A percentile compares a stretch with the other conserved stretches of the same genome.
Evolutionary conservation across 2,329 filamentous ascomycete genomes (phyloP).

Genomic region (Colletotrichum sp.): DNA sequence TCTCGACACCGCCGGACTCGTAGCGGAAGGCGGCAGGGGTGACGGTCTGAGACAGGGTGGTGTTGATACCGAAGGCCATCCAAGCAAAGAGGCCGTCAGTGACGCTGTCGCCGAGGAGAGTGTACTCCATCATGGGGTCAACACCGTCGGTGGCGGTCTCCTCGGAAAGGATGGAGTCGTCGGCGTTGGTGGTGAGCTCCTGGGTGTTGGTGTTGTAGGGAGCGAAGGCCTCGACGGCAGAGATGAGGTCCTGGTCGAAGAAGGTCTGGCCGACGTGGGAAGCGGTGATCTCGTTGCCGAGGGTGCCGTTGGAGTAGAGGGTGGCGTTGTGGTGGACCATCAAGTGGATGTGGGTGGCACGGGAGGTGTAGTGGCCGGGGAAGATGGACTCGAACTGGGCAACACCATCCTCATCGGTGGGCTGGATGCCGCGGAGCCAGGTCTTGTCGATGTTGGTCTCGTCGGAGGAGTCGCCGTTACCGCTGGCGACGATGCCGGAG

Average conservation of each 20-base stretch:
- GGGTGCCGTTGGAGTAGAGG: slow-evolving; percentile 36
- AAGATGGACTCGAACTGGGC: slow-evolving; percentile 47
- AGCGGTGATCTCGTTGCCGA: slow-evolving; percentile 46
- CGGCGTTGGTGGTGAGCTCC: slow-evolving; percentile 50
- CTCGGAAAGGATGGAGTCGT: slow-evolving; percentile 53
- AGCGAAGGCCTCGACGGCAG: slow-evolving; percentile 47
- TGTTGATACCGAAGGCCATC: slow-evolving; percentile 57
- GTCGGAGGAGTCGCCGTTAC: slow-evolving; percentile 37
- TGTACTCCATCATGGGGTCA: slow-evolving; percentile 64
- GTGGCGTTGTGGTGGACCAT: slow-evolving; percentile 36
- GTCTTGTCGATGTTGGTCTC: slow-evolving; percentile 36
- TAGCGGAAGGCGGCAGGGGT: slow-evolving; percentile 37
- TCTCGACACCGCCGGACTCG: slow-evolving; percentile 35
- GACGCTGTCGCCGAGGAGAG: slow-evolving; percentile 57
- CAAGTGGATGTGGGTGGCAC: slow-evolving; percentile 46
- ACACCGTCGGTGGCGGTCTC: slow-evolving; percentile 53
- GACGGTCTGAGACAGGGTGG: slow-evolving; percentile 24
- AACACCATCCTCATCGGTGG: slow-evolving; percentile 43
- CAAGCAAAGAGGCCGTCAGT: slow-evolving; percentile 58
- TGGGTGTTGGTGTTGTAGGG: slow-evolving; percentile 53
- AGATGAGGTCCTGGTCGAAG: slow-evolving; percentile 61
- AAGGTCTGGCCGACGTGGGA: slow-evolving; percentile 69
- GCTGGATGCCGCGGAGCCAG: slow-evolving; percentile 44
- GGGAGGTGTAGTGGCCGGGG: slow-evolving; percentile 47
- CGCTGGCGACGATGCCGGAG: slow-evolving; percentile 39